These are phyloP conservation scores for Lactarius akahatsu DNA, from an alignment of 768 basidiomycete species.

Conservation along the genomic window DNA sequence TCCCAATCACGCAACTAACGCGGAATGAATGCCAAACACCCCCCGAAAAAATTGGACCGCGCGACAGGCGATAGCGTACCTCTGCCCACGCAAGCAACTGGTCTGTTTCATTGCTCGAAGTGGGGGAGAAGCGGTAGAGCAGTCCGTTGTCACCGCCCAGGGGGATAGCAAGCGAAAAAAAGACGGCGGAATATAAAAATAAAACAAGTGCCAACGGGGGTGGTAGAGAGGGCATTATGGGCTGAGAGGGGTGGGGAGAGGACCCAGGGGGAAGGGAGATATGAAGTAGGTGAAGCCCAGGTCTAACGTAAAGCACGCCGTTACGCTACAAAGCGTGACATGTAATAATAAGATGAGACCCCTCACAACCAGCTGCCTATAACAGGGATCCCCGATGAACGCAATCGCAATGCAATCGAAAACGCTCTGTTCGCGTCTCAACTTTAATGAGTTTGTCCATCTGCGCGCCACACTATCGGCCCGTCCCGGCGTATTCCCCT, in stretches of 20 bases:
- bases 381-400: background rate
- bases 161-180: constrained; percentile 10
- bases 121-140: constrained; percentile 21
- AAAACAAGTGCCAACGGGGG: background rate
- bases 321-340: background rate
- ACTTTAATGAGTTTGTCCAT: background rate
- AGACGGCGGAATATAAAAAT: background rate
- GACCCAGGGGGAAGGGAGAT: background rate
- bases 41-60: background rate
- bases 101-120: constrained; percentile 10
- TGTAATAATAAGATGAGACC: background rate
- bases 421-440: background rate
- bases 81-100: constrained; percentile 25
- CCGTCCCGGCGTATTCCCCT: background rate
- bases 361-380: background rate
- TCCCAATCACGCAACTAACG: constrained; percentile 47
- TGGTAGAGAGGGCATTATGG: constrained; percentile 12
- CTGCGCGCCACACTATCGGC: background rate
- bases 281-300: background rate
- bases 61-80: constrained; percentile 13
- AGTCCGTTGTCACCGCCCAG: background rate
- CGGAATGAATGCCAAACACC: background rate
- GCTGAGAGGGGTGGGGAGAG: background rate
- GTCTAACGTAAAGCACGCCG: background rate
- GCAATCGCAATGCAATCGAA: background rate